Base-by-base conservation (phyloP, 2,329 filamentous ascomycete species). In the Ascochyta pisi region DNA sequence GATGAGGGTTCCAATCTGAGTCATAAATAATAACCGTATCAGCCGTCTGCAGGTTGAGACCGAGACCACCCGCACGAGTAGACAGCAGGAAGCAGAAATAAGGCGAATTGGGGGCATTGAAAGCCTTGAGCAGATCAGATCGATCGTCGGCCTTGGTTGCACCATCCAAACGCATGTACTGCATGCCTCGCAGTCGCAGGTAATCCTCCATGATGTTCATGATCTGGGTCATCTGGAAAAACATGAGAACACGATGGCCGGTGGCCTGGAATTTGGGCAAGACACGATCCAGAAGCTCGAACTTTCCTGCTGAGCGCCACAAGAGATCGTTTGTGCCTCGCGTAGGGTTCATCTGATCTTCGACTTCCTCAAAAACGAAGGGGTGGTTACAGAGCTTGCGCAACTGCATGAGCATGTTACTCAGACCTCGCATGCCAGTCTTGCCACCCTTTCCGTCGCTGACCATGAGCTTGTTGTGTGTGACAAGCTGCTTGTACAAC, bases 181-280 rank as follows among this genome's bases (percentile, higher is more conserved):
- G 84, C 65, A 96, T 83, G 42, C 89, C 89, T 62, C 91, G 86
- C 70, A 92, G 89, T 3, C 94, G 89, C 60, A 99, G 79, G 75
- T 96, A 99, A 75, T 99, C 95, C 69, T 99, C 95, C 95, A 99
- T 98, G 71, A 99, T 99, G 78, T 99, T 96, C 95, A 99, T 99
- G 74, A 99, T 99, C 60, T 96, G 93, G 4, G 95, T 99, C 95
- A 99, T 99, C 76, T 99, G 95, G 84, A 99, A 99, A 85, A 99
- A 99, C 90, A 99, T 98, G 75, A 99, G 83, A 26, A 98, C 92
- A 77, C 95, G 90, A 85, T 99, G 95, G 15, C 92, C 92, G 1
- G 91, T 93, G 3, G 85, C 88, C 66, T 91, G 86, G 77, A 99
- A 98, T 78, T 99, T 99, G 42, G 95, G 95, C 61, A 99, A 77